phyloP scores from a whole-genome alignment of 306 rosid genomes.

The Mimosa bimucronata region DNA sequence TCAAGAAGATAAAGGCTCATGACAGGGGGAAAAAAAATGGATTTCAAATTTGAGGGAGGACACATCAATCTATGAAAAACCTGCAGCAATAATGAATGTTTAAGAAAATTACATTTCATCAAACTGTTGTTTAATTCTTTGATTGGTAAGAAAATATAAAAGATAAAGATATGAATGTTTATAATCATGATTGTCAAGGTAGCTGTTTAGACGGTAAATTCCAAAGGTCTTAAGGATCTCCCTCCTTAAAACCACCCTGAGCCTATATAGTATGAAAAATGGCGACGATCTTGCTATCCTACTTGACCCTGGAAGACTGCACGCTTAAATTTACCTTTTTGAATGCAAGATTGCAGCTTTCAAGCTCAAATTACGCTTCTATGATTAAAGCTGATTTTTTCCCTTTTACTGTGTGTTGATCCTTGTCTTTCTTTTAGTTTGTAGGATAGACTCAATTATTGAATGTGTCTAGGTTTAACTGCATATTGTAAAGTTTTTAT shows the following conservation, averaged over 20 bases:
- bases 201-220: not conserved
- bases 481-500: not conserved
- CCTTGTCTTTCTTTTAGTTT: not conserved
- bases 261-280: not conserved
- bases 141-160: not conserved
- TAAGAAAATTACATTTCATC: conserved; percentile 9
- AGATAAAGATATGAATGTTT: not conserved
- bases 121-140: not conserved
- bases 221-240: not conserved
- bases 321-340: not conserved
- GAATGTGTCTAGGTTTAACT: not conserved
- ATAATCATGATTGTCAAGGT: not conserved
- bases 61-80: conserved; percentile 18
- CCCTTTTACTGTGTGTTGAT: not conserved
- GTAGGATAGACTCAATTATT: not conserved
- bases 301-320: not conserved
- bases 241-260: not conserved
- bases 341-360: not conserved
- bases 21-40: conserved; percentile 15
- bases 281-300: not conserved
- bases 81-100: not conserved
- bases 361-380: not conserved
- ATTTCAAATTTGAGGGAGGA: conserved; percentile 3
- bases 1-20: conserved; percentile 26
- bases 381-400: not conserved